These are phyloP conservation scores for Luffa aegyptiaca DNA, from an alignment of 306 rosid species.

Conservation along the genomic window DNA sequence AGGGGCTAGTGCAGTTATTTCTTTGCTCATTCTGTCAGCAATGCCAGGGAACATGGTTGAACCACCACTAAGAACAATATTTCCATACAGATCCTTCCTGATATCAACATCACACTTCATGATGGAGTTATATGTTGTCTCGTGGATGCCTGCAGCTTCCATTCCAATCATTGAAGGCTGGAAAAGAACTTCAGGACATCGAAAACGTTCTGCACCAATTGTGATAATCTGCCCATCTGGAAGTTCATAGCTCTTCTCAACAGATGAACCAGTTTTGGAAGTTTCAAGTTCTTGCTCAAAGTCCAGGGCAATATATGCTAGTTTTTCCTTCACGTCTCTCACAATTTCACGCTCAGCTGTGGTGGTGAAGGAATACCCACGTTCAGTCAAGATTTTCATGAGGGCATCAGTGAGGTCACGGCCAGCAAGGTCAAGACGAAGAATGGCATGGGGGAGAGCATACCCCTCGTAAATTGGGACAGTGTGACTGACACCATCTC, in stretches of 20 bases:
- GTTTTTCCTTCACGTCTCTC: constrained; percentile 80
- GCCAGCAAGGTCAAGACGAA: constrained; percentile 80
- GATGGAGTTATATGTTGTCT: constrained; percentile 77
- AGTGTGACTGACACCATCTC: constrained; percentile 87
- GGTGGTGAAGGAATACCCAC: constrained; percentile 86
- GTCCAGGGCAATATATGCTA: constrained; percentile 80
- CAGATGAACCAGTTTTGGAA: constrained; percentile 52
- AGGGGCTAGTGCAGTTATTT: constrained; percentile 78
- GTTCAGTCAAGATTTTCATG: constrained; percentile 80
- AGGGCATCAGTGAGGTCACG: constrained; percentile 84
- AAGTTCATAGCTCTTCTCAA: constrained; percentile 78
- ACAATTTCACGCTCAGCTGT: constrained; percentile 85
- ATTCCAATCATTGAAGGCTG: constrained; percentile 90
- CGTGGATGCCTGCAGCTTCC: constrained; percentile 82
- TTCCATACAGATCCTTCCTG: constrained; percentile 80
- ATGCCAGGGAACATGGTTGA: constrained; percentile 84
- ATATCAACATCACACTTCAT: constrained; percentile 87
- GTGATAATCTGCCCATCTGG: constrained; percentile 89
- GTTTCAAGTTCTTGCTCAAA: constrained; percentile 86
- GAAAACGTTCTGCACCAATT: constrained; percentile 77
- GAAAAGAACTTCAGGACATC: constrained; percentile 87
- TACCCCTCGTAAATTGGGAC: constrained; percentile 78
- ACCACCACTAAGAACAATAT: constrained; percentile 88
- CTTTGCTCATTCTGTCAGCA: constrained; percentile 89
- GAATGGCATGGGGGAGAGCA: constrained; percentile 83